Base-by-base conservation (phyloP, 257 asterid species). In the Przewalskia tangutica region DNA sequence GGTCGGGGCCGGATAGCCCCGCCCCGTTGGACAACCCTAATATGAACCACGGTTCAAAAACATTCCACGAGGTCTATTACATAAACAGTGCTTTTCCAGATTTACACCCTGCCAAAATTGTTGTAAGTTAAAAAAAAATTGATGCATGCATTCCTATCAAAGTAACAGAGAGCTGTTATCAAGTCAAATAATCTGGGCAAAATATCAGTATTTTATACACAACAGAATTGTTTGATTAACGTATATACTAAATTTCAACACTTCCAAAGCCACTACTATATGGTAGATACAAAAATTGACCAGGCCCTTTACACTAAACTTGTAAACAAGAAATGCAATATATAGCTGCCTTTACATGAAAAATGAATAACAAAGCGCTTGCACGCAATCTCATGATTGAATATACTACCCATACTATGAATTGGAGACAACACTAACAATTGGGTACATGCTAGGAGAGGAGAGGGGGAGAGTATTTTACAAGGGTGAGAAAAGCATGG, bases 311-410 rank as follows among this genome's bases (percentile, higher is more conserved):
- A 80, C 46, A 80, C 59, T 20, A 63, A 40, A 63, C 63, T 77
- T 18, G 68, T 40, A 62, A 80, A 60, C 63, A 79, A 48, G 60
- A 62, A 63, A 62, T 62, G 27, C 51, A 42, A 62, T 60, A 80
- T 23, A 48, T 63, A 18, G 23, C 82, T 80, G 75, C 70, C 76
- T 60, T 80, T 27, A 38, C 68, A 63, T 59, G 58, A 51, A 65
- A 79, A 60, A 79, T 62, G 82, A 79, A 79, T 60, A 44, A 44
- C 59, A 55, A 38, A 14, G 56, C 56, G 58, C 82, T 78, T 58
- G 38, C 82, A 80, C 62, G 77, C 34, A 18, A 66, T 46, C 48
- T 48, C 83, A 18, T 46, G 63, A 80, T 60, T 66, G 77, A 80
- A 64, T 80, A 42, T 38, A 62, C 55, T 80, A 42, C 12, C 59